Base-by-base conservation (phyloP, 305 asterid genomes). In the Lippia alba region DNA sequence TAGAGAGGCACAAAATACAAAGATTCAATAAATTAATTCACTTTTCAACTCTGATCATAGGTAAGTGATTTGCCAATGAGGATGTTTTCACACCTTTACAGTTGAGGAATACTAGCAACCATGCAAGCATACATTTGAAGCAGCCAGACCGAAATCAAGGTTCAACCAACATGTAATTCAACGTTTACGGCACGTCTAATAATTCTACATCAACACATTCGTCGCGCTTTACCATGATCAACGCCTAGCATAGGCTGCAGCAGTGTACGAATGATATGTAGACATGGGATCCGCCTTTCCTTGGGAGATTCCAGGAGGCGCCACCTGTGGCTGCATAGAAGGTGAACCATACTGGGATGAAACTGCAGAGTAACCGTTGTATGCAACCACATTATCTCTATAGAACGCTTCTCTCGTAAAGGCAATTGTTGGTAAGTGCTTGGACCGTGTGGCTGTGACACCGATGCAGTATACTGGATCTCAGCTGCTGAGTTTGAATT, bases 241-340 rank as follows among this genome's bases (percentile, higher is more conserved):
- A 11, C 33, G 59, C 36, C 61, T 34, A 44, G 63, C 45, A 56
- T 72, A 53, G 30, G 45, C 39, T n/a, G 76, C 63, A 41, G 61
- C 20, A 10, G 67, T 8, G 48, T 57, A 61, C 4, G 67, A n/a
- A 56, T 53, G 33, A 12, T 63, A 33, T 56, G 70, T 56, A 41
- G 78, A 12, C 32, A 33, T 5, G 34, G 76, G 69, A 59, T 53
- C 74, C 45, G 69, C 40, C 3, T 6, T 65, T 60, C 77, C 72
- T 61, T 74, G 65, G 62, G 62, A 69, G 17, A 46, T 57, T 67
- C 36, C 67, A 44, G 75, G 49, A n/a, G n/a, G n/a, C n/a, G n/a
- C n/a, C n/a, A n/a, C n/a, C 44, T 64, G 76, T 41, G 71, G 71
- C 15, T 74, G 83, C 50, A n/a, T n/a, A n/a, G n/a, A n/a, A n/a